Conservation (phyloP, 148 eudicot genomes). For the Fallopia convolvulus region DNA sequence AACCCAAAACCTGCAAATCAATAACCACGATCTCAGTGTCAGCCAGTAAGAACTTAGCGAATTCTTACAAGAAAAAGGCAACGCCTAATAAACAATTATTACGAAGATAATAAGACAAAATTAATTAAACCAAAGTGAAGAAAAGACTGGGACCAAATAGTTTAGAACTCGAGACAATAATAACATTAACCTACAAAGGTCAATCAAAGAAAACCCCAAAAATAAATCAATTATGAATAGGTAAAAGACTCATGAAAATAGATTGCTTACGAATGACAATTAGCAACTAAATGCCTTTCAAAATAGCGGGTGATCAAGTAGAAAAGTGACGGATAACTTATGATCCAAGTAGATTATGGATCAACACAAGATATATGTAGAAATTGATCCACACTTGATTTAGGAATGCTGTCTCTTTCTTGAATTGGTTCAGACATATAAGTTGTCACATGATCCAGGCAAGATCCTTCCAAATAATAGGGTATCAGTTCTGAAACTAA, state of each 20-base stretch:
- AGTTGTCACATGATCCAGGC: neutral
- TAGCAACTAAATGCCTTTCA: neutral
- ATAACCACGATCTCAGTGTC: neutral
- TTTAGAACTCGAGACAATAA: neutral
- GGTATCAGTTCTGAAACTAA: neutral
- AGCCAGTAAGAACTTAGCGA: neutral
- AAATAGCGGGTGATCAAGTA: neutral
- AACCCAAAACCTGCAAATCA: constrained; percentile 26
- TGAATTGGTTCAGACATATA: neutral
- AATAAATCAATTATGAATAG: neutral
- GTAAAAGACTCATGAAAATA: neutral
- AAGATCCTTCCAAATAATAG: neutral
- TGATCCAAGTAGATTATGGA: neutral
- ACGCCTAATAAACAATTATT: neutral
- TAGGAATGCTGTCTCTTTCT: too few relatives aligned
- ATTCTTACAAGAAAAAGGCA: neutral
- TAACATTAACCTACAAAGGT: neutral
- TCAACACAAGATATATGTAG: neutral
- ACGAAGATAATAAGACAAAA: neutral
- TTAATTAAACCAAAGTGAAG: neutral
- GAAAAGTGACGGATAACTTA: neutral
- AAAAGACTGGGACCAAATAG: neutral
- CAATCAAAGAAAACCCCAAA: neutral
- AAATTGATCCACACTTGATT: too few relatives aligned
- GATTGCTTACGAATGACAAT: neutral